Conservation (phyloP, 1,284 basidiomycete genomes). For the Anthracocystis walkeri region DNA sequence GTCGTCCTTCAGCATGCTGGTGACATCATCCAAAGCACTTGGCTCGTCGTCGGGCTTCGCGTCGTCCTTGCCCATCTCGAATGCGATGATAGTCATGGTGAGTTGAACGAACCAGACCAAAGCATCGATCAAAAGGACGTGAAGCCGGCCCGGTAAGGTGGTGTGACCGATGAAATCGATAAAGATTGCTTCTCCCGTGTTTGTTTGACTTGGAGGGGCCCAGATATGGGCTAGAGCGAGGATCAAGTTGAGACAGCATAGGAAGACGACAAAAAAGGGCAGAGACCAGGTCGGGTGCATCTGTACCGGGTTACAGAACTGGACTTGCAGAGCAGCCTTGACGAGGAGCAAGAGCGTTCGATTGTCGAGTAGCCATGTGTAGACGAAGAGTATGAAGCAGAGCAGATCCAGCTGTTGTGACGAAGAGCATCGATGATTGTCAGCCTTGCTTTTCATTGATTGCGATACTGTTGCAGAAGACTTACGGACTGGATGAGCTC, state of each 20-base stretch:
- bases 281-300: conserved; percentile 44
- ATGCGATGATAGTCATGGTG: conserved; percentile 40
- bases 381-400: conserved; percentile 55
- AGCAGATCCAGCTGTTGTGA: conserved; percentile 49
- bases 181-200: conserved; percentile 36
- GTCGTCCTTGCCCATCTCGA: conserved; percentile 45
- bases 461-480: background rate
- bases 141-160: conserved; percentile 31
- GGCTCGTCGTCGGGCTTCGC: conserved; percentile 29
- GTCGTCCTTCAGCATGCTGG: conserved; percentile 11
- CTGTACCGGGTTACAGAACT: conserved; percentile 49
- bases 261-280: conserved; percentile 44
- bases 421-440: background rate
- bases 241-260: conserved; percentile 38
- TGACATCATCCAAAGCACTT: conserved; percentile 36
- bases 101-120: conserved; percentile 39
- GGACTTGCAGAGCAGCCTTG: conserved; percentile 47
- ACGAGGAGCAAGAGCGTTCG: conserved; percentile 43
- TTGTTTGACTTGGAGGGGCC: conserved; percentile 11
- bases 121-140: conserved; percentile 45
- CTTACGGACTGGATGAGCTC: conserved; percentile 48
- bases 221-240: conserved; percentile 36
- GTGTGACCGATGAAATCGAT: conserved; percentile 61
- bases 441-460: background rate
- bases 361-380: conserved; percentile 57